Base-by-base conservation (phyloP, 371 early-diverging fungal genomes). In the Dichotomocladium elegans region DNA sequence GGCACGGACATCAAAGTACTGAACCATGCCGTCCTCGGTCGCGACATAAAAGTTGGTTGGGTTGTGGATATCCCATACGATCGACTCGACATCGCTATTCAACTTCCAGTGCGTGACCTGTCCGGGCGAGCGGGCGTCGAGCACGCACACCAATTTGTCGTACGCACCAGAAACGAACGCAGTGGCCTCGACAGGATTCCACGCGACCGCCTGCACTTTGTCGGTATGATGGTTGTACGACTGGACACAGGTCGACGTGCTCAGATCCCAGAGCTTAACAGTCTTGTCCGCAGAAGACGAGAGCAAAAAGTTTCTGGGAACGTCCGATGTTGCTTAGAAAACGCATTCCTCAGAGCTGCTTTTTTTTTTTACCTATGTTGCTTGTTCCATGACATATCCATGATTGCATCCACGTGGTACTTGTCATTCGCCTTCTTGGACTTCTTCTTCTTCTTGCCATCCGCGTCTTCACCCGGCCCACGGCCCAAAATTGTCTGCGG, bases 261-360 rank as follows among this genome's bases (percentile, higher is more conserved):
- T 76, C 61, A 97, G 72, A 66, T 98, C 97, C 98, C 98, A 97
- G 29, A 97, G 81, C 68, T 96, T 96, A 29, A 96, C 89, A n/a
- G 95, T 96, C 3, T 85, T 85, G 63, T 97, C 98, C 12, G 96
- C 95, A 4, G 96, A 96, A 10, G 93, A 91, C 26, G 92, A 89
- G 7, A 92, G 86, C 55, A 98, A 72, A 30, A 97, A 77, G 66
- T 94, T 93, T 41, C 81, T 77, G 59, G 9, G 41, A 2, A 44
- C 41, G 21, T 29, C 40, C 7, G 35, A n/a, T n/a, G n/a, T 22
- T 51, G 22, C 8, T 10, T 46, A 41, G 10, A 35, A n/a, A 34
- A 25, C 27, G 1, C 25, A 12, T 2, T 15, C 15, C 22, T 46
- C 22, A 22, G 26, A 17, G 14, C 4, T 6, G n/a, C 15, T n/a